A percentile compares a stretch with the other conserved stretches of the same genome.
phyloP scores from a whole-genome alignment of 2,329 filamentous ascomycete species.

The Hymenoscyphus repandus region DNA sequence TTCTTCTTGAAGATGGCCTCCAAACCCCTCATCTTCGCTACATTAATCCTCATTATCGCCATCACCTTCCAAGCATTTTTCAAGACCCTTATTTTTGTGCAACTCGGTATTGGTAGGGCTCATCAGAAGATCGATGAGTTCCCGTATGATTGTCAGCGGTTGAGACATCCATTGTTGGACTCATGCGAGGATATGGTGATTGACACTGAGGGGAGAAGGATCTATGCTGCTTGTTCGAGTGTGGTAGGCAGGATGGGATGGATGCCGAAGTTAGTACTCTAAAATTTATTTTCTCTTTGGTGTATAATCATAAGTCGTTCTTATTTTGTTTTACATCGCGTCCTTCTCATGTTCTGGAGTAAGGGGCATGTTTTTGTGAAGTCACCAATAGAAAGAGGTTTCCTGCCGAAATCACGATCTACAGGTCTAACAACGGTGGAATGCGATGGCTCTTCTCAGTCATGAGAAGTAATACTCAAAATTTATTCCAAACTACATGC shows the following conservation, averaged over 20 bases:
- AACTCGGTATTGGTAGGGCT: conserved; percentile 24
- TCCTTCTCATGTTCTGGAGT: not conserved
- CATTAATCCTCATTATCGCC: conserved; percentile 10
- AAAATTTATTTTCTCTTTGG: not conserved
- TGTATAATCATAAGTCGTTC: not conserved
- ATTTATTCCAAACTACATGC: too few relatives aligned
- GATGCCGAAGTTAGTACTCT: conserved; percentile 13
- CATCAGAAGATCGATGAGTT: conserved; percentile 31
- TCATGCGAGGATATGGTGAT: conserved; percentile 21
- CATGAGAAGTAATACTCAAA: too few relatives aligned
- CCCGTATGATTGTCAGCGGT: conserved; percentile 21
- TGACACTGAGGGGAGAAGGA: conserved; percentile 13
- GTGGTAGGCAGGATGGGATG: conserved; percentile 6
- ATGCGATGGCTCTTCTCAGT: not conserved
- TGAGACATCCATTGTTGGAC: conserved; percentile 13
- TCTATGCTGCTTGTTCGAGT: conserved; percentile 19
- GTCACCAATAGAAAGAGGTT: too few relatives aligned
- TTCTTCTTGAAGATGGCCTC: not conserved
- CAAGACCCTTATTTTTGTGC: conserved; percentile 23
- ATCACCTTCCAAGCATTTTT: conserved; percentile 20
- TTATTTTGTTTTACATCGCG: not conserved
- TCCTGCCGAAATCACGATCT: too few relatives aligned
- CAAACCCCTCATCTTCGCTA: conserved; percentile 2
- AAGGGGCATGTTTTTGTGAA: too few relatives aligned
- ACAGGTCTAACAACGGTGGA: too few relatives aligned